phyloP scores from a whole-genome alignment of 73 alveolate genomes.

The Tetrahymena malaccensis region DNA sequence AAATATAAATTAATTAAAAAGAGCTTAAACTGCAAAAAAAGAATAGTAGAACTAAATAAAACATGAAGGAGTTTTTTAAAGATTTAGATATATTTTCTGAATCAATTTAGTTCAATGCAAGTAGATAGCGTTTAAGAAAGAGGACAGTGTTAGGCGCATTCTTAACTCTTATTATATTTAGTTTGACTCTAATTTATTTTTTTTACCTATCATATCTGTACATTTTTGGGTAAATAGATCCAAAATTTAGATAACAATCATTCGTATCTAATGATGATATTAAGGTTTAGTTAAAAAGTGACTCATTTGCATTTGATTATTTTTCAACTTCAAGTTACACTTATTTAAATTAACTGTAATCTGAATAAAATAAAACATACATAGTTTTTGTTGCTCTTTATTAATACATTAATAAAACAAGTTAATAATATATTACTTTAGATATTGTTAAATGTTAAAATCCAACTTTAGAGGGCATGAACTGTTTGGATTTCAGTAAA shows the following conservation, averaged over 20 bases:
- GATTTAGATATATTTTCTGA: neutral
- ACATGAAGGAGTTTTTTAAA: neutral
- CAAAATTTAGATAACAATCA: neutral
- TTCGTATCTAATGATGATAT: neutral
- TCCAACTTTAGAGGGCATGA: neutral
- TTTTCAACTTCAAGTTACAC: neutral
- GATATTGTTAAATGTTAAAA: neutral
- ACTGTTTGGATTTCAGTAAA: neutral
- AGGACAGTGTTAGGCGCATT: neutral
- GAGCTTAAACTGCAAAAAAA: no score
- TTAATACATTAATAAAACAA: neutral
- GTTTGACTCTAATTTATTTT: neutral
- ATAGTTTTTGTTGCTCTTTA: neutral
- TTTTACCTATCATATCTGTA: neutral
- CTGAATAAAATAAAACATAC: neutral
- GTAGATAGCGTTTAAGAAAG: neutral
- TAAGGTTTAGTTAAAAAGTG: neutral
- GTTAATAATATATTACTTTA: neutral
- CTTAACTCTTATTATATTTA: neutral
- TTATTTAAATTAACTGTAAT: no score
- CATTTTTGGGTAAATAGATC: neutral
- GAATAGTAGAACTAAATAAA: no score
- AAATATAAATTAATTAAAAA: no score
- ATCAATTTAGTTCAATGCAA: neutral
- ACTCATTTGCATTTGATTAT: neutral